Evolutionary conservation across 495 filamentous ascomycete species (phyloP), one percentile per base, ranked within the genome.

Genomic region (Penicillium malachiteum): DNA sequence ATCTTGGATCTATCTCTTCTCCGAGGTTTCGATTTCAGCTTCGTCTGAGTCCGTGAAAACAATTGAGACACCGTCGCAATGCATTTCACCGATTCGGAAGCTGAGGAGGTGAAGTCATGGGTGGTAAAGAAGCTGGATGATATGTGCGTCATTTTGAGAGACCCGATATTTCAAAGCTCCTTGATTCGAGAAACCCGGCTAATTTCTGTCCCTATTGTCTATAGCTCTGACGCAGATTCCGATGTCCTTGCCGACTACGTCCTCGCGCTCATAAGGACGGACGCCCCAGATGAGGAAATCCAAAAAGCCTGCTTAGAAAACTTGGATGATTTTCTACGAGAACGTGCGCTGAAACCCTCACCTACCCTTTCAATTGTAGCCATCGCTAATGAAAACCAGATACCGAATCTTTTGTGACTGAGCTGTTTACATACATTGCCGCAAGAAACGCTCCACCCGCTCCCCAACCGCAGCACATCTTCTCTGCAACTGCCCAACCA

Each of bases 201-300:
- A 55, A 65, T 44, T n/a, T 31, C 8, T 4, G 14, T 54, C 21
- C 13, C 18, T 31, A 47, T 44, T 17, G 16, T 47, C 26, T 58
- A 34, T 61, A 96, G 91, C 52, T 96, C 92, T 12, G 94, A 97
- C 70, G 94, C 92, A 45, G 94, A 98, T 69, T 86, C 91, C 31
- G 92, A 96, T 63, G 91, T 98, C 3, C 87, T 98, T 13, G 92
- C 92, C 32, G 94, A 98, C 66, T 98, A 97, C 65, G 90, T 98
- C 0, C 76, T 97, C 32, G 93, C 93, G n/a, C 83, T 98, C 9
- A 78, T 96, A 33, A 84, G 84, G 52, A 85, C 90, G 50, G 91
- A 96, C 62, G 89, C 88, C 56, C 80, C 85, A 17, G 81, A 83
- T n/a, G 81, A 87, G 5, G 79, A 86, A 48, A 86, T 96, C 35